Evolutionary conservation across 2,329 filamentous ascomycete genomes (phyloP), one percentile per base, ranked within the genome.

Genomic region (Penicillium polonicum): DNA sequence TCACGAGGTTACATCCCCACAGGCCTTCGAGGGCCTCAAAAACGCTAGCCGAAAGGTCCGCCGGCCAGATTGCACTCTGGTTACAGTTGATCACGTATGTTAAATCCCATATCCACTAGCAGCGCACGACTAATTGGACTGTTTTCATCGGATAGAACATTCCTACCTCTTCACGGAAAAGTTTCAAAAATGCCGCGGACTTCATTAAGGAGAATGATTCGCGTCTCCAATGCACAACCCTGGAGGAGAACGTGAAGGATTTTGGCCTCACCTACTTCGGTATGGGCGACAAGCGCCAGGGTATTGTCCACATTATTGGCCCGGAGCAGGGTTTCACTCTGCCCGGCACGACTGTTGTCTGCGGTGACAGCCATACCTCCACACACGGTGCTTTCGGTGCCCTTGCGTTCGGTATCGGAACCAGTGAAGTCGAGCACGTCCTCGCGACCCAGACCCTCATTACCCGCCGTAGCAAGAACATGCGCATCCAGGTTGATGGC

Each of bases 291-390:
- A 95, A 94, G 83, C 88, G 94, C 65, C 94, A 99, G 79, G 94
- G 94, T 65, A 99, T 99, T 69, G 94, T 97, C 58, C 94, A 99
- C 79, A 91, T 99, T 70, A 97, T 99, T 69, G 94, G 94, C 36
- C 94, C 94, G 41, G 94, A 99, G 82, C 94, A 99, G 78, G 94
- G 94, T 66, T 99, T 99, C 82, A 99, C 94, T 56, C 88, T 97
- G 38, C 94, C 94, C 42, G 94, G 91, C 66, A 97, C 94, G 54
- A 99, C 94, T 3, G 90, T 97, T 38, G 94, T 97, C 65, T 97
- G 94, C 73, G 94, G 94, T 76, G 94, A 99, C 83, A 96, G 90
- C 72, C 94, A 99, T 76, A 99, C 94, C 46, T 97, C 93, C 27
- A 99, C 94, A 62, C 94, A 99, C 78, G 94, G 94, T 70, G 94